phyloP scores from a whole-genome alignment of 2,329 filamentous ascomycete genomes.

The Alternaria ethzedia region DNA sequence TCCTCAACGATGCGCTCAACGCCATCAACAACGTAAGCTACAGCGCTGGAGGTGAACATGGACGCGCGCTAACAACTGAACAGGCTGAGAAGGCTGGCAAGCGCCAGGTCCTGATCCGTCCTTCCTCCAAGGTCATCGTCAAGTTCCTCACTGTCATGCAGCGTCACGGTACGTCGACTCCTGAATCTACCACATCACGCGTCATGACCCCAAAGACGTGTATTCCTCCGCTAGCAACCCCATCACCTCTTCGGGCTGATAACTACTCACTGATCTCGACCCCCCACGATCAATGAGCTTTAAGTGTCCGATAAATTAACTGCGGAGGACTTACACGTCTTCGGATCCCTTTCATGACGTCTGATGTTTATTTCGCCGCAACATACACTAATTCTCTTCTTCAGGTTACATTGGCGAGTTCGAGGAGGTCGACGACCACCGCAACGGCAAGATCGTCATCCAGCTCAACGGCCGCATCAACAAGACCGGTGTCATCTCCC shows the following conservation, averaged over 20 bases:
- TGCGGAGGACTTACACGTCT: constrained; percentile 98
- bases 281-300: constrained; percentile 93
- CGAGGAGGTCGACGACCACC: constrained; percentile 99
- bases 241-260: constrained; percentile 82
- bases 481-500: constrained; percentile 99
- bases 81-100: constrained; percentile 94
- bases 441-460: constrained; percentile 99
- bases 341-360: constrained; percentile 76
- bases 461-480: constrained; percentile 99
- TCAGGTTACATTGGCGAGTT: constrained; percentile 99
- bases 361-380: constrained; percentile 92
- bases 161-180: constrained; percentile 84
- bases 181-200: constrained; percentile 17
- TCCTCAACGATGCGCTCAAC: constrained; percentile 98
- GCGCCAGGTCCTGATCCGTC: constrained; percentile 98
- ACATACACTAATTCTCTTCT: constrained; percentile 70
- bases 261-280: constrained; percentile 98
- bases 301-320: constrained; percentile 98
- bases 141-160: constrained; percentile 99
- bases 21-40: constrained; percentile 87
- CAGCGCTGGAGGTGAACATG: neutral
- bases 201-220: neutral
- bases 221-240: constrained; percentile 9
- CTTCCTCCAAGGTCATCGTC: constrained; percentile 99
- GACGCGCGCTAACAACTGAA: neutral